A percentile compares a stretch with the other conserved stretches of the same genome.
Evolutionary conservation across 768 basidiomycete species (phyloP).

Genomic region (Podaxis mareebaensis): DNA sequence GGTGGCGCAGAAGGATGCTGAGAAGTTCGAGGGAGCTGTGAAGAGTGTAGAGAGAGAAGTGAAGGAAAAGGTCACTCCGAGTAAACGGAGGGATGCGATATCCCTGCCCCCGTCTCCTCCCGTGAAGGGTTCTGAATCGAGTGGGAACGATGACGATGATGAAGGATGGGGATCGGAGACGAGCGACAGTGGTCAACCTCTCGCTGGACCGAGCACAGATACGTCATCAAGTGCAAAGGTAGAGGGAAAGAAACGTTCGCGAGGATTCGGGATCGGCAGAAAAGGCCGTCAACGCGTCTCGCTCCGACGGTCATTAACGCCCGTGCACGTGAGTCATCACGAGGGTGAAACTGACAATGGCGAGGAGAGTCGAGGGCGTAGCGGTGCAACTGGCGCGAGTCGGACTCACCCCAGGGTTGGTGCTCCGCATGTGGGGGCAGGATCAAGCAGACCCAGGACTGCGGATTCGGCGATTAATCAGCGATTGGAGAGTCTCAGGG

Average conservation of each 20-base stretch:
- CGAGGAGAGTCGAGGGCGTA: conserved; percentile 6
- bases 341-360: neutral
- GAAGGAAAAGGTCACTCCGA: conserved; percentile 8
- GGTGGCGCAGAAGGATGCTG: conserved; percentile 24
- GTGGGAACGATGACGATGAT: conserved; percentile 46
- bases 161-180: conserved; percentile 68
- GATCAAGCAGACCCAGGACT: conserved; percentile 24
- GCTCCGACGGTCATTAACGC: conserved; percentile 3
- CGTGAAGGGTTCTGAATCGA: conserved; percentile 19
- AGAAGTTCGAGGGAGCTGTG: conserved; percentile 26
- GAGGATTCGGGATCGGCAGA: conserved; percentile 7
- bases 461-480: conserved; percentile 29
- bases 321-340: neutral
- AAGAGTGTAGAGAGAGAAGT: conserved; percentile 19
- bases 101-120: conserved; percentile 16
- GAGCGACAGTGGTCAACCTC: conserved; percentile 29
- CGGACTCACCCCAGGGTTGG: conserved; percentile 12
- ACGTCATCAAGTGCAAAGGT: conserved; percentile 13
- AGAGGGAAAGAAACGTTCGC: conserved; percentile 12
- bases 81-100: neutral
- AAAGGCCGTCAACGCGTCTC: conserved; percentile 6
- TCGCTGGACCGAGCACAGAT: neutral
- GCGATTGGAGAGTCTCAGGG: conserved; percentile 33
- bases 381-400: conserved; percentile 14
- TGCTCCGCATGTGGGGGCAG: conserved; percentile 4